Percentiles rank a stretch among this genome's conserved stretches.
phyloP scores from a whole-genome alignment of 768 basidiomycete species.

The Pisolithus tinctorius region DNA sequence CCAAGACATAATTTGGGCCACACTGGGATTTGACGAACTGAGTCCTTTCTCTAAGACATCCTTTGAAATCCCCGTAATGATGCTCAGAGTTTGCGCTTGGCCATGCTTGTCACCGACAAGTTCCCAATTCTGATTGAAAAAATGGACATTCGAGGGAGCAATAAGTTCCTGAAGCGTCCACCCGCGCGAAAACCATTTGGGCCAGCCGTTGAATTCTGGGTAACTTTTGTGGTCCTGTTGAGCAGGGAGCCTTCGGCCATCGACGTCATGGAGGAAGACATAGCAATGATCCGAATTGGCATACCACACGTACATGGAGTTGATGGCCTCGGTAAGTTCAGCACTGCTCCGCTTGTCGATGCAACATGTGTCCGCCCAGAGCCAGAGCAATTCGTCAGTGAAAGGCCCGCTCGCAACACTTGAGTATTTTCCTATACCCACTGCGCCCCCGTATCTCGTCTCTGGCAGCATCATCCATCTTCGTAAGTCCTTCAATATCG shows the following conservation, averaged over 20 bases:
- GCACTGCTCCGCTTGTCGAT: conserved; percentile 16
- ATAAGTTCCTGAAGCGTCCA: conserved; percentile 9
- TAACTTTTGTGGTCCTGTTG: not conserved
- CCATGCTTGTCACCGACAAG: not conserved
- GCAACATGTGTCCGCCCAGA: conserved; percentile 15
- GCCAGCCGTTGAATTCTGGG: not conserved
- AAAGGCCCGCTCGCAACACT: not conserved
- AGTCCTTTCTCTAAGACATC: not conserved
- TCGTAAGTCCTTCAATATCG: not conserved
- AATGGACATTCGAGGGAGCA: conserved; percentile 10
- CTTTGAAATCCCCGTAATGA: not conserved
- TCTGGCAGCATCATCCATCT: not conserved
- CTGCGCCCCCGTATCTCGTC: not conserved
- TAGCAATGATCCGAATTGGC: conserved; percentile 10
- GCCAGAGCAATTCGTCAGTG: conserved; percentile 1
- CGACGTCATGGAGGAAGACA: conserved; percentile 10
- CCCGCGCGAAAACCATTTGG: conserved; percentile 14
- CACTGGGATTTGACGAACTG: not conserved
- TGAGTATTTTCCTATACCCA: conserved; percentile 1
- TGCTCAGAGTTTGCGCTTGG: not conserved
- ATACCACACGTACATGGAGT: conserved; percentile 10
- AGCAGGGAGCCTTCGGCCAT: not conserved
- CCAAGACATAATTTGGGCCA: conserved; percentile 10
- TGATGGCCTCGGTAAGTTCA: conserved; percentile 8
- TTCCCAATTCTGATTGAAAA: conserved; percentile 11